phyloP scores from a whole-genome alignment of 2,329 filamentous ascomycete species.

The Myriangium duriaei region DNA sequence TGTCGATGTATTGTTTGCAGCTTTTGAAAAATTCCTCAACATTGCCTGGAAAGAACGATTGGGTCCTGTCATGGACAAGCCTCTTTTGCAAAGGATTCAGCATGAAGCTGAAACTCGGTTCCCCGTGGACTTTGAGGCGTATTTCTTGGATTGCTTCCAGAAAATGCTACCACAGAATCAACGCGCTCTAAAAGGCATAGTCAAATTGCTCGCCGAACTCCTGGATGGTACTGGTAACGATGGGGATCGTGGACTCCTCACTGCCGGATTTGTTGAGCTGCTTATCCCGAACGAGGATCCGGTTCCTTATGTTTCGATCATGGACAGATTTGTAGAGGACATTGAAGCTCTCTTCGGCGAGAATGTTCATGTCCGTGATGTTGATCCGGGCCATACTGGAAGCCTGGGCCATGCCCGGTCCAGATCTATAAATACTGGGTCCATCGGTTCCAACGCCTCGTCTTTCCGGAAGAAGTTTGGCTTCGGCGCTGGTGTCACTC shows the following conservation, averaged over 20 bases:
- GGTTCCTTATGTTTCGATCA: constrained; percentile 72
- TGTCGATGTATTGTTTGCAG: constrained; percentile 75
- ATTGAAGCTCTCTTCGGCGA: constrained; percentile 80
- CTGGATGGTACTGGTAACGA: constrained; percentile 86
- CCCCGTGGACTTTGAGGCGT: constrained; percentile 56
- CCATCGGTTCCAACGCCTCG: constrained; percentile 72
- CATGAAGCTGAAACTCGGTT: constrained; percentile 48
- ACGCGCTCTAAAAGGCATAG: constrained; percentile 68
- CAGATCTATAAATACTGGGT: constrained; percentile 54
- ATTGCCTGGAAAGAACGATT: constrained; percentile 83
- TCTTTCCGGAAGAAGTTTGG: constrained; percentile 77
- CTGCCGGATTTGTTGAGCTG: constrained; percentile 77
- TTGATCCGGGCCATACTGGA: constrained; percentile 5
- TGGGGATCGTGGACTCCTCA: constrained; percentile 76
- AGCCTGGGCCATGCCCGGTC: constrained; percentile 33
- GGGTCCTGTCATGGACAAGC: constrained; percentile 65
- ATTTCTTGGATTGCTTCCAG: constrained; percentile 40
- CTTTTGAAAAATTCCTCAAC: constrained; percentile 85
- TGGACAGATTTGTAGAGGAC: constrained; percentile 82
- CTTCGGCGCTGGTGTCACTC: constrained; percentile 54
- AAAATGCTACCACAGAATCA: constrained; percentile 48
- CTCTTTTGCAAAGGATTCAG: constrained; percentile 63
- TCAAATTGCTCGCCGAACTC: constrained; percentile 76
- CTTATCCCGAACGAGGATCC: constrained; percentile 66
- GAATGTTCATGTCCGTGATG: constrained; percentile 16